Base-by-base conservation (phyloP, 2,329 filamentous ascomycete species). In the Phaeophleospora eucalypticola region DNA sequence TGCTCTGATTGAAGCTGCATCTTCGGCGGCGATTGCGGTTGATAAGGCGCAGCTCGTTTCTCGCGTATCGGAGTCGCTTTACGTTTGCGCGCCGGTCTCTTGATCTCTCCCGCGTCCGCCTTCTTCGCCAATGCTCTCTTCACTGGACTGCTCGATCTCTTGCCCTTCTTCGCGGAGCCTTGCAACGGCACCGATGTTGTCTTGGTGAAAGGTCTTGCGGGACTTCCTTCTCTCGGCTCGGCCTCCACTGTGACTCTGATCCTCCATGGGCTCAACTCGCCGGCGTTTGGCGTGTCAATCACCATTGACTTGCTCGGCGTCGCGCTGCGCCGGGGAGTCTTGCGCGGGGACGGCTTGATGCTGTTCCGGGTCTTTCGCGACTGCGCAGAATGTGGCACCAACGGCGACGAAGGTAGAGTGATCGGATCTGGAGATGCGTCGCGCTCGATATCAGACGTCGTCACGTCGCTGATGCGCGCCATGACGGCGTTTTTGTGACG, bases 181-280 rank as follows among this genome's bases (percentile, higher is more conserved):
- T 71, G 70, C 39, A 74, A 44, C 3, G 71, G 71, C 0, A 74
- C 57, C 0, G 63, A 70, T 4, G 65, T 71, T 0, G 69, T 71
- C 16, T 51, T 49, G 9, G 41, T 47, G 4, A 42, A 42, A 20
- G 47, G 47, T 45, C 57, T 58, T 12, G 39, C 51, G 10, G 58
- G 59, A 47, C 46, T 56, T 14, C 51, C 51, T 14, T 51, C 59
- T 62, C 15, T 62, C 64, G 69, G 70, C 52, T 74, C 71, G 12
- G 72, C 71, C 53, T 76, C 63, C 8, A 76, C 73, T 1, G 73
- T 76, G 45, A 76, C 72, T 46, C 71, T 73, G 60, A 76, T 73
- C 47, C 68, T 67, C 71, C 71, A 75, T 16, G 73, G 73, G 54
- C 70, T 74, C 21, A 62, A 64, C 43, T 63, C 66, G 14, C 60